Conservation (phyloP, 108 stramenopile species). For the Cyclotella sp. region DNA sequence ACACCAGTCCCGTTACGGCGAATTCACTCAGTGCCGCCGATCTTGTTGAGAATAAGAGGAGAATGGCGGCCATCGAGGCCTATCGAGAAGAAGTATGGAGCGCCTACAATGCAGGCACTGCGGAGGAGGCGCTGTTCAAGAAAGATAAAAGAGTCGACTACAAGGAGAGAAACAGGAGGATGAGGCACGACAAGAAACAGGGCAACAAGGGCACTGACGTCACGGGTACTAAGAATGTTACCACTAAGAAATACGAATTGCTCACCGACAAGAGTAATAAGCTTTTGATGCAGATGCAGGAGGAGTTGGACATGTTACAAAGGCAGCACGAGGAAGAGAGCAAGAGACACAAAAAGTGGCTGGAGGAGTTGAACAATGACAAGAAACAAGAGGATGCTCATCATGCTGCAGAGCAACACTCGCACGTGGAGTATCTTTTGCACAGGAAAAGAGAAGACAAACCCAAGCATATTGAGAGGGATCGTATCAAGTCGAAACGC, state of each 20-base stretch:
- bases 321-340: background rate
- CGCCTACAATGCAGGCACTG: background rate
- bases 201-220: background rate
- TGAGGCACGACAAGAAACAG: background rate
- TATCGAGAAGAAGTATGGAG: slow-evolving; percentile 23
- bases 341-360: background rate
- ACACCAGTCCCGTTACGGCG: slow-evolving; percentile 53
- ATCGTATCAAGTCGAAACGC: background rate
- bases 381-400: background rate
- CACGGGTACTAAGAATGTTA: background rate
- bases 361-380: slow-evolving; percentile 3
- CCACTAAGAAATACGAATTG: background rate
- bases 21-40: slow-evolving; percentile 28
- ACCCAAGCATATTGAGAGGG: background rate
- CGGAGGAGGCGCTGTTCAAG: background rate
- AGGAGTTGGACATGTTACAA: slow-evolving; percentile 13
- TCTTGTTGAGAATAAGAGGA: slow-evolving; percentile 20
- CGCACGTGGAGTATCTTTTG: slow-evolving; percentile 18
- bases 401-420: background rate
- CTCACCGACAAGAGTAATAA: slow-evolving; percentile 6
- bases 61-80: slow-evolving; percentile 16
- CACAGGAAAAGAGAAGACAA: background rate
- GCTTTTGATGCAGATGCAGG: slow-evolving; percentile 14
- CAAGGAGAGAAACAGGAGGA: background rate
- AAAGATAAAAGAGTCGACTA: background rate